Evolutionary conservation across 2,329 filamentous ascomycete genomes (phyloP).

Genomic region (Microdochium nivale): DNA sequence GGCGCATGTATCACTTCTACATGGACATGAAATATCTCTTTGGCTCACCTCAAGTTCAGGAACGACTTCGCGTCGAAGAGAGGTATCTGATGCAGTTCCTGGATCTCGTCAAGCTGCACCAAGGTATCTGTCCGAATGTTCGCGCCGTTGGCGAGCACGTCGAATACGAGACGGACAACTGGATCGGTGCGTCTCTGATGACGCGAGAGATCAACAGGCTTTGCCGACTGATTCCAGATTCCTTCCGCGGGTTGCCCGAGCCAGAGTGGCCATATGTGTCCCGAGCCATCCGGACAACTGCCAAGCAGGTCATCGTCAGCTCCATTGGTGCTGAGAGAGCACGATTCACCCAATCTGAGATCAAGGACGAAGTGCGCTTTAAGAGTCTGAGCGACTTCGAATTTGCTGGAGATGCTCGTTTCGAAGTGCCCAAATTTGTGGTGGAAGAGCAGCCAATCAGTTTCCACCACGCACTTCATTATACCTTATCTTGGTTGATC

Average conservation of each 20-base stretch:
- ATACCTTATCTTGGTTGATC: slow-evolving; percentile 90
- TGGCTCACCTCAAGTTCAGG: slow-evolving; percentile 78
- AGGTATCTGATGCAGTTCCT: slow-evolving; percentile 91
- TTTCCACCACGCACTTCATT: slow-evolving; percentile 95
- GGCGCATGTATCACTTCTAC: slow-evolving; percentile 97
- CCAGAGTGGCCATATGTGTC: slow-evolving; percentile 59
- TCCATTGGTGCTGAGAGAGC: slow-evolving; percentile 82
- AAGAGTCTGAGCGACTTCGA: slow-evolving; percentile 71
- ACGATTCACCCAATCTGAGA: slow-evolving; percentile 78
- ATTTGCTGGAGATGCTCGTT: slow-evolving; percentile 56
- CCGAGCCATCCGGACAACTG: slow-evolving; percentile 62
- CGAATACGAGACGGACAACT: slow-evolving; percentile 95
- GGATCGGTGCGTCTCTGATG: slow-evolving; percentile 92
- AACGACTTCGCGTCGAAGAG: slow-evolving; percentile 71
- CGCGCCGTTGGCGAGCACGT: slow-evolving; percentile 91
- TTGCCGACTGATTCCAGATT: slow-evolving; percentile 79
- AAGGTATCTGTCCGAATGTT: slow-evolving; percentile 92
- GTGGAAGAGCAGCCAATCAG: slow-evolving; percentile 89
- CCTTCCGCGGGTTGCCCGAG: slow-evolving; percentile 64
- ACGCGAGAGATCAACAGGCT: slow-evolving; percentile 92
- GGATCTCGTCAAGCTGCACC: slow-evolving; percentile 90
- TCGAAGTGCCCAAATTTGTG: slow-evolving; percentile 73
- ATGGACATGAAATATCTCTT: slow-evolving; percentile 88
- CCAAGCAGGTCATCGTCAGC: slow-evolving; percentile 79
- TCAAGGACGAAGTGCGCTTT: slow-evolving; percentile 80